Percentiles rank a stretch among this genome's conserved stretches.
These are phyloP conservation scores for Stagonosporopsis rhizophila DNA, from an alignment of 2,329 filamentous ascomycete species.

Conservation along the genomic window DNA sequence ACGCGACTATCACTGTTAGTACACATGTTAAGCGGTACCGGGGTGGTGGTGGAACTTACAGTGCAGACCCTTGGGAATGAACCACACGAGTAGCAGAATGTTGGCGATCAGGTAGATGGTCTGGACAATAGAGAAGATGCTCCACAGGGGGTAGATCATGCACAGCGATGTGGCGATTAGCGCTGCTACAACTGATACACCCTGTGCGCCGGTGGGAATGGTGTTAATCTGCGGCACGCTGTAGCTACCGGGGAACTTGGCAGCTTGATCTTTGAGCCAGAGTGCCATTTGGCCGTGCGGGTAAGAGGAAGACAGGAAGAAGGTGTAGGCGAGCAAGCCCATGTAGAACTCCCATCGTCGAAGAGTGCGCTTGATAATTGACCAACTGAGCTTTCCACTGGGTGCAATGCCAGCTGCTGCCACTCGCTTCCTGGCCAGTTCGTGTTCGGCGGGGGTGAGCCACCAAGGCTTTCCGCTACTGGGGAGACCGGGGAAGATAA, in stretches of 20 bases:
- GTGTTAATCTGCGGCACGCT: slow-evolving; percentile 59
- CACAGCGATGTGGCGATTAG: slow-evolving; percentile 60
- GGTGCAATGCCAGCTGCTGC: slow-evolving; percentile 41
- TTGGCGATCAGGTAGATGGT: slow-evolving; percentile 53
- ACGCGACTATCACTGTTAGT: slow-evolving; percentile 35
- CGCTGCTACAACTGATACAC: slow-evolving; percentile 58
- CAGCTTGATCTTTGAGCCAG: slow-evolving; percentile 59
- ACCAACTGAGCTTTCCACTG: slow-evolving; percentile 52
- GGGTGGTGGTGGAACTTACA: slow-evolving; percentile 26
- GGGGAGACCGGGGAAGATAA: slow-evolving; percentile 62
- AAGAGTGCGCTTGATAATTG: slow-evolving; percentile 56
- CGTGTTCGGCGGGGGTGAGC: slow-evolving; percentile 49
- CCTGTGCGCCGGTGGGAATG: slow-evolving; percentile 58
- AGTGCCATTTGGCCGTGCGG: slow-evolving; percentile 60
- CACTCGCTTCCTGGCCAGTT: slow-evolving; percentile 41
- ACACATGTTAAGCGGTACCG: neutral
- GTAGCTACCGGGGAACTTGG: slow-evolving; percentile 46
- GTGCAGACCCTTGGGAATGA: slow-evolving; percentile 56
- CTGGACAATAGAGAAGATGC: slow-evolving; percentile 55
- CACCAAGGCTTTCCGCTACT: slow-evolving; percentile 60
- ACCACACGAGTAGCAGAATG: slow-evolving; percentile 58
- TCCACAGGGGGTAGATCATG: slow-evolving; percentile 60
- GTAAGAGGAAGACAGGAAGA: slow-evolving; percentile 52
- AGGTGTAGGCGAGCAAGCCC: slow-evolving; percentile 57
- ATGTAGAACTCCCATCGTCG: slow-evolving; percentile 61